A percentile compares a stretch with the other conserved stretches of the same genome.
Conservation (phyloP, 192 early-diverging fungal species). For the Chytriomyces sp. region DNA sequence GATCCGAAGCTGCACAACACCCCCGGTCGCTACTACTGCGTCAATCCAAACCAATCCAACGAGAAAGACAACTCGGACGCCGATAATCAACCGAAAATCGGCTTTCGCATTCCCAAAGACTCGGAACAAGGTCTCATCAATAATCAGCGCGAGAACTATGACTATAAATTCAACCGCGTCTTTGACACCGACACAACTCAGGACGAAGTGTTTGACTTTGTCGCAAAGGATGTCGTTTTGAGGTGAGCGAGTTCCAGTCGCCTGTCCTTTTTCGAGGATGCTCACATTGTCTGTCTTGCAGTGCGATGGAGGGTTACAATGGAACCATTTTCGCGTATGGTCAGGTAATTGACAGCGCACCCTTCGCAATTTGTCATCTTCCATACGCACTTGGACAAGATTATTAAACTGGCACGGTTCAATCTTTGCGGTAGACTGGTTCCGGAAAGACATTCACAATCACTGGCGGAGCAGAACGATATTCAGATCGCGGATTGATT, state of each 20-base stretch:
- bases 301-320: slow-evolving; percentile 67
- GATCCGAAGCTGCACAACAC: slow-evolving; percentile 38
- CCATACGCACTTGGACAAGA: no score
- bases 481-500: slow-evolving; percentile 66
- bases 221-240: slow-evolving; percentile 62
- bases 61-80: slow-evolving; percentile 2
- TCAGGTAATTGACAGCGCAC: slow-evolving; percentile 36
- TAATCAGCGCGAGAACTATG: slow-evolving; percentile 59
- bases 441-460: slow-evolving; percentile 75
- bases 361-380: not conserved
- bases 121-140: slow-evolving; percentile 58
- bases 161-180: slow-evolving; percentile 61
- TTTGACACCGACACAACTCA: slow-evolving; percentile 60
- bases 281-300: slow-evolving; percentile 36
- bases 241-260: slow-evolving; percentile 41
- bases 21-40: slow-evolving; percentile 39
- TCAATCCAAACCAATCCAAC: not conserved
- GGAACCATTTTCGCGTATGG: slow-evolving; percentile 71
- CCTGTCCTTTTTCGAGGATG: slow-evolving; percentile 3
- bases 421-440: slow-evolving; percentile 50
- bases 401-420: not conserved
- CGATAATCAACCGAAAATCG: slow-evolving; percentile 33
- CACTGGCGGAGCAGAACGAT: slow-evolving; percentile 66
- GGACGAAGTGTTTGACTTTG: slow-evolving; percentile 69
- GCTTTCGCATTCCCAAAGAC: slow-evolving; percentile 62